Percentiles rank a stretch among this genome's conserved stretches.
Conservation (phyloP, 805 yeast species). For the Yarrowia phangngaensis region DNA sequence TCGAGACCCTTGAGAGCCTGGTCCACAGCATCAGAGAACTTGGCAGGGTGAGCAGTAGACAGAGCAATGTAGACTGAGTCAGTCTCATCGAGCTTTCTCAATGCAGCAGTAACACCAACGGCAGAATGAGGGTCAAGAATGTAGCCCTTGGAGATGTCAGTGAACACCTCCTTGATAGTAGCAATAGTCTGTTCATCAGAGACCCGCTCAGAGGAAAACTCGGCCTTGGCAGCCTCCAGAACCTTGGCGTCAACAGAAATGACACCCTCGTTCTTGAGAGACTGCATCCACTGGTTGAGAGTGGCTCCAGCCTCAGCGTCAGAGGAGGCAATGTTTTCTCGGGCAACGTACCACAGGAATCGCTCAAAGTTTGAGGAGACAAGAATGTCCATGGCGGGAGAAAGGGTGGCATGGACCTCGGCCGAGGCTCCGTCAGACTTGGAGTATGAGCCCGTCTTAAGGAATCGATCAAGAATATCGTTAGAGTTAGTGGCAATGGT, state of each 20-base stretch:
- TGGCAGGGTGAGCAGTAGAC: conserved; percentile 98
- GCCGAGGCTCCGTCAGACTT: conserved; percentile 50
- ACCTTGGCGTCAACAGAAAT: conserved; percentile 66
- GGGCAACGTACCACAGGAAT: conserved; percentile 87
- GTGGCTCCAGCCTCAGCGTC: conserved; percentile 68
- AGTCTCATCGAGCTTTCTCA: conserved; percentile 51
- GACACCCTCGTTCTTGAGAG: conserved; percentile 70
- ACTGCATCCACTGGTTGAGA: conserved; percentile 70
- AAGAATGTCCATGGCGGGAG: conserved; percentile 98
- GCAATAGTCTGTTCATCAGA: conserved; percentile 71
- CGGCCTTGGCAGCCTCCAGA: conserved; percentile 59
- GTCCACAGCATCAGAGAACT: conserved; percentile 94
- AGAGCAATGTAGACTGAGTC: conserved; percentile 59
- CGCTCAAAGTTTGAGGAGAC: conserved; percentile 96
- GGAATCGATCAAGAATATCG: conserved; percentile 89
- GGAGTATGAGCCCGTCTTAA: conserved; percentile 80
- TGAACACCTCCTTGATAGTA: conserved; percentile 71
- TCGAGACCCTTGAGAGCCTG: conserved; percentile 60
- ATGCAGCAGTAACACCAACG: conserved; percentile 82
- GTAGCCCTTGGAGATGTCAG: conserved; percentile 56
- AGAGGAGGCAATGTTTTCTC: conserved; percentile 59
- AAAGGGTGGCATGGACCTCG: conserved; percentile 78
- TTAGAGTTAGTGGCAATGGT: conserved; percentile 95
- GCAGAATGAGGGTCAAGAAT: conserved; percentile 96
- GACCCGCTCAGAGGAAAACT: conserved; percentile 77